Conservation (phyloP, 768 basidiomycete genomes). For the Xanthoconium purpureum region DNA sequence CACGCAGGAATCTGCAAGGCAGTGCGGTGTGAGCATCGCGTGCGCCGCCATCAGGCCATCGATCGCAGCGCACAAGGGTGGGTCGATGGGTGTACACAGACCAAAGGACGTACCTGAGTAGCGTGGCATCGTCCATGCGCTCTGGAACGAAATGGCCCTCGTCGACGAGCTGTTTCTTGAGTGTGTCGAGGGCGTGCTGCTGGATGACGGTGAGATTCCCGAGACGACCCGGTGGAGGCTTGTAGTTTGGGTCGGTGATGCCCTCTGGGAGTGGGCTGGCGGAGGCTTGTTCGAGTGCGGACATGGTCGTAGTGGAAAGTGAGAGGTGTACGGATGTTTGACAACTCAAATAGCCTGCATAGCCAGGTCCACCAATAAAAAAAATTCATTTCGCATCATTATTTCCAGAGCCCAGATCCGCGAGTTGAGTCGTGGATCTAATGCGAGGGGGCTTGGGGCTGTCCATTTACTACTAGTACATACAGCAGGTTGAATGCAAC, state of each 20-base stretch:
- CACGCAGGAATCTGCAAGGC: conserved; percentile 74
- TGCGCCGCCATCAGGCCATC: conserved; percentile 11
- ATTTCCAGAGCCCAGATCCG: conserved; percentile 30
- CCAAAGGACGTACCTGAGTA: conserved; percentile 52
- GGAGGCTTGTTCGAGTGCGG: conserved; percentile 38
- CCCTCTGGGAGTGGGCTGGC: conserved; percentile 56
- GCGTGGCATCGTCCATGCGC: conserved; percentile 66
- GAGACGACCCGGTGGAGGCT: conserved; percentile 65
- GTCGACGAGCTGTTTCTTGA: conserved; percentile 60
- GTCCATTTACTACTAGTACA: conserved; percentile 29
- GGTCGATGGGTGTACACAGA: neutral
- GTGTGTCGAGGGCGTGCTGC: conserved; percentile 61
- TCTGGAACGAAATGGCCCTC: conserved; percentile 59
- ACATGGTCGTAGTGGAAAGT: conserved; percentile 25
- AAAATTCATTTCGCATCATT: conserved; percentile 30
- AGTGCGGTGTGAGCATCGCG: neutral
- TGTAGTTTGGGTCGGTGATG: conserved; percentile 62
- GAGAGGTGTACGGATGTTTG: conserved; percentile 1
- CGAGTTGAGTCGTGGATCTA: conserved; percentile 35
- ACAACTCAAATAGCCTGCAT: conserved; percentile 5
- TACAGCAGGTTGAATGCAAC: conserved; percentile 32
- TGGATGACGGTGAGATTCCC: conserved; percentile 73
- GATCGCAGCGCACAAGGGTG: conserved; percentile 6
- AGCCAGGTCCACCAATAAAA: neutral
- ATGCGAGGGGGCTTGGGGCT: conserved; percentile 32